These are phyloP conservation scores for Sporobolomyces roseus DNA, from an alignment of 768 basidiomycete species.

Conservation along the genomic window DNA sequence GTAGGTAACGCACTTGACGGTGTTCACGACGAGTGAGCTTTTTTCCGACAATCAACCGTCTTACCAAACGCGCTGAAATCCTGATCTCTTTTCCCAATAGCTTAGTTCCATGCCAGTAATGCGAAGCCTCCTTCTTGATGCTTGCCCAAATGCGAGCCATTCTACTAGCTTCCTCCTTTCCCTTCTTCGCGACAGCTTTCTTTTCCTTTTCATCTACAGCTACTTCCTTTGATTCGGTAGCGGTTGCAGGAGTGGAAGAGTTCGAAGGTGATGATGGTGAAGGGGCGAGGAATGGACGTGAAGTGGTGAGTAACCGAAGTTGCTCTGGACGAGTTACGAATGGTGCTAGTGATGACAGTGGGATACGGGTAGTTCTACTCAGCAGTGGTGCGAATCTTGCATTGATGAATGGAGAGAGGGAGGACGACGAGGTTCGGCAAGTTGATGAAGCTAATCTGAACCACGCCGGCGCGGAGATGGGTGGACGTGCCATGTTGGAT, in stretches of 20 bases:
- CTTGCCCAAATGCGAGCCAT: conserved; percentile 72
- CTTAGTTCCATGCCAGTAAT: conserved; percentile 96
- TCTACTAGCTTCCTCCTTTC: conserved; percentile 23
- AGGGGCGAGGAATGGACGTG: conserved; percentile 29
- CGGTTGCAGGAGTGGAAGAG: neutral
- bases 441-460: conserved; percentile 12
- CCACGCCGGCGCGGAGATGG: conserved; percentile 17
- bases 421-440: conserved; percentile 22
- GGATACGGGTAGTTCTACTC: neutral
- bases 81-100: conserved; percentile 89
- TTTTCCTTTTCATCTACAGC: conserved; percentile 21
- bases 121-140: conserved; percentile 89
- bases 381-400: conserved; percentile 22
- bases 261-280: conserved; percentile 1
- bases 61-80: conserved; percentile 79
- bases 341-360: neutral
- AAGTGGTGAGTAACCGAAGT: conserved; percentile 27
- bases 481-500: conserved; percentile 14
- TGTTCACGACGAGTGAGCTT: conserved; percentile 86
- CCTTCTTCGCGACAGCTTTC: conserved; percentile 30
- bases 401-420: conserved; percentile 30
- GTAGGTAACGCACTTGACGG: conserved; percentile 63
- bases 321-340: conserved; percentile 4
- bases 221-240: conserved; percentile 20
- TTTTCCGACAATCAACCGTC: conserved; percentile 88